phyloP scores from a whole-genome alignment of 2,329 filamentous ascomycete genomes.

The Didymella pinodella region DNA sequence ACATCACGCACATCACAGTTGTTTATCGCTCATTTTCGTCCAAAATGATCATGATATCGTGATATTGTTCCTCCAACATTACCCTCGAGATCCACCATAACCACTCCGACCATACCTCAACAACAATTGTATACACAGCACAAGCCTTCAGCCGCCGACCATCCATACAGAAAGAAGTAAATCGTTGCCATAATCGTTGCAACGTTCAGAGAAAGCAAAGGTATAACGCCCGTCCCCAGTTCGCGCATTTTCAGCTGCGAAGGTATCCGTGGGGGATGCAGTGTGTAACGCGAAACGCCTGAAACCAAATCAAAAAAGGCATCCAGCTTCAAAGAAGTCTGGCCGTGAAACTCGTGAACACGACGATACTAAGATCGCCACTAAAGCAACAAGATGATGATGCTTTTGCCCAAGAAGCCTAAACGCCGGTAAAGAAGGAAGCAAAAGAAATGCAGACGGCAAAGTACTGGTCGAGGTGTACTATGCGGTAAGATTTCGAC shows the following conservation, averaged over 20 bases:
- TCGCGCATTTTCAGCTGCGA: conserved; percentile 41
- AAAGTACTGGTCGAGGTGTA: conserved; percentile 18
- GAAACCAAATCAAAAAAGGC: conserved; percentile 21
- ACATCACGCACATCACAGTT: conserved; percentile 12
- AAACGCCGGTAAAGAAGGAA: conserved; percentile 28
- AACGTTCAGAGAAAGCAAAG: conserved; percentile 23
- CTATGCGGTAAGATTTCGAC: conserved; percentile 14
- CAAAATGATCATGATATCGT: conserved; percentile 31
- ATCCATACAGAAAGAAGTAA: conserved; percentile 8
- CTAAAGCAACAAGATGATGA: conserved; percentile 25
- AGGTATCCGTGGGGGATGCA: conserved; percentile 43
- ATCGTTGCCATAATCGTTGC: conserved; percentile 21
- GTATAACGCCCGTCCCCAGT: conserved; percentile 39
- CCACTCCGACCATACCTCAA: not conserved
- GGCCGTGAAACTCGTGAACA: conserved; percentile 30
- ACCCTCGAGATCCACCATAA: conserved; percentile 25
- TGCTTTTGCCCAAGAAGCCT: conserved; percentile 21
- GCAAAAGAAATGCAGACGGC: conserved; percentile 15
- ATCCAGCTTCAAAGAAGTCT: conserved; percentile 16
- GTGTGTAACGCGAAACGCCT: conserved; percentile 38
- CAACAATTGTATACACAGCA: conserved; percentile 7
- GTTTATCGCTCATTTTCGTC: conserved; percentile 5
- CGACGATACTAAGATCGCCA: conserved; percentile 13
- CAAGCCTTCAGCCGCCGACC: not conserved
- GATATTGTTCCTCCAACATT: conserved; percentile 32